Conservation (phyloP, 352 stramenopile species). For the Globisporangium mamillatum region DNA sequence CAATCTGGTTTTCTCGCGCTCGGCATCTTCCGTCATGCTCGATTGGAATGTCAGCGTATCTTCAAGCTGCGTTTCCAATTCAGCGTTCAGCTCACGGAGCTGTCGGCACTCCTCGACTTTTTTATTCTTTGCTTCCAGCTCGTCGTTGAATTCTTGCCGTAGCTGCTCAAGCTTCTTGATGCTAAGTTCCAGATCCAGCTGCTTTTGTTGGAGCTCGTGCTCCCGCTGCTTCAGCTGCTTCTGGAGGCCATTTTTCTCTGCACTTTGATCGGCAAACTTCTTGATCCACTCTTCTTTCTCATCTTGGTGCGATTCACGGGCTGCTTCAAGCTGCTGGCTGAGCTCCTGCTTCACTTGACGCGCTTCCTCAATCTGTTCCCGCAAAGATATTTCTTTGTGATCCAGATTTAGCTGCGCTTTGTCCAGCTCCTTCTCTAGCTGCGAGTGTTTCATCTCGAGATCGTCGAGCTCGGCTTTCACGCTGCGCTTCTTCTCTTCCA, state of each 20-base stretch:
- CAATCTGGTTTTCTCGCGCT: constrained; percentile 36
- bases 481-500: constrained; percentile 35
- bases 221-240: constrained; percentile 48
- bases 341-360: constrained; percentile 36
- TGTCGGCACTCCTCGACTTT: constrained; percentile 23
- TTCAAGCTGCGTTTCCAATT: constrained; percentile 29
- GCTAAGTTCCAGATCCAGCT: constrained; percentile 40
- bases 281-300: constrained; percentile 68
- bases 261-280: constrained; percentile 54
- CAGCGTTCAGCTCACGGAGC: constrained; percentile 26
- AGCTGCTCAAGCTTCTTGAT: constrained; percentile 47
- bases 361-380: constrained; percentile 31
- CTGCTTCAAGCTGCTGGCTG: constrained; percentile 29
- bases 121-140: constrained; percentile 24
- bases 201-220: constrained; percentile 34
- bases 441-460: constrained; percentile 21
- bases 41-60: constrained; percentile 20
- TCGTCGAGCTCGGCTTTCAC: constrained; percentile 32
- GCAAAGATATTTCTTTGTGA: constrained; percentile 39
- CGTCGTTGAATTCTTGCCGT: constrained; percentile 29
- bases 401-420: constrained; percentile 47
- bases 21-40: constrained; percentile 22
- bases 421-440: constrained; percentile 50
- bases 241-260: constrained; percentile 50
- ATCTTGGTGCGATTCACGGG: constrained; percentile 33